Evolutionary conservation across 2,329 filamentous ascomycete genomes (phyloP), one percentile per base, ranked within the genome.

Genomic region (Fusarium poae): DNA sequence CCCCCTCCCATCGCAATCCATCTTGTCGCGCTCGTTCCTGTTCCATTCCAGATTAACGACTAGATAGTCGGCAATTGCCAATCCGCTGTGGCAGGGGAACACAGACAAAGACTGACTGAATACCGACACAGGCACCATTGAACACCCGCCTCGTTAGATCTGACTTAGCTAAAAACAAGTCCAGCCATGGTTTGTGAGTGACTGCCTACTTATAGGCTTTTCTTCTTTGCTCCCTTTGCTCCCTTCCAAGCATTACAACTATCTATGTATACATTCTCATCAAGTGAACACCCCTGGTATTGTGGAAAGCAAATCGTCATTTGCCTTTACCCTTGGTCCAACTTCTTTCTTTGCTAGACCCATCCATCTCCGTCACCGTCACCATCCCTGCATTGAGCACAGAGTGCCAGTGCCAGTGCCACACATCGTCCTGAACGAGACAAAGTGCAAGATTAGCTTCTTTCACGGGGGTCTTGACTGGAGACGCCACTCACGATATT

Each of bases 391-490:
- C 63, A 58, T 37, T 46, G 40, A 46, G 20, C 46, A 45, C 43
- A 62, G 49, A 68, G 51, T 61, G n/a, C n/a, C n/a, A n/a, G n/a
- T n/a, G n/a, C n/a, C n/a, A n/a, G n/a, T n/a, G 62, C 27, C 62
- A 69, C 52, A 55, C 62, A 37, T 52, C 52, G 34, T 64, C 67
- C 63, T 51, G 54, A 68, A 67, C 49, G 49, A 68, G 65, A 57
- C 67, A 67, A 70, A 64, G 57, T 54, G 52, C 42, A 66, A 54
- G 46, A 53, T 52, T 70, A 69, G 66, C 66, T 67, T 67, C 66
- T 49, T 51, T 40, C 21, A 40, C 51, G 56, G 56, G 48, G 59
- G 21, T 25, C 48, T 51, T 11, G 48, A 39, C 34, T 51, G 37
- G 55, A 34, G 43, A 29, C 65, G 66, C 67, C 67, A 69, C 57